Base-by-base conservation (phyloP, 1,284 basidiomycete species). In the Papiliotrema terrestris region DNA sequence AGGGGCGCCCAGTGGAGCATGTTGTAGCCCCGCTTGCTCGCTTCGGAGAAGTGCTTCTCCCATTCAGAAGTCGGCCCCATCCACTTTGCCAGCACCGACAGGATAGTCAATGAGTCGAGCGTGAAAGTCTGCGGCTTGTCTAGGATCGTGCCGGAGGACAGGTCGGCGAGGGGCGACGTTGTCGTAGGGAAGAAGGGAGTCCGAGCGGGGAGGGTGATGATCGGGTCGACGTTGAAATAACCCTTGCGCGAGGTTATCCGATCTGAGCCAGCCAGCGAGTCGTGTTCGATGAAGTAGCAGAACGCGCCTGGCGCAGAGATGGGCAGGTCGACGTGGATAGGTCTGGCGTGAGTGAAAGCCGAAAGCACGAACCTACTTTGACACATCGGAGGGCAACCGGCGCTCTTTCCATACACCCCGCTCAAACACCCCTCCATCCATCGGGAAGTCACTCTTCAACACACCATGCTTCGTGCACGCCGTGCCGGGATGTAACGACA, bases 271-370 rank as follows among this genome's bases (percentile, higher is more conserved):
- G 52, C 54, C 11, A 63, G 57, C 1, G 60, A 62, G 62, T 94
- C 91, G 73, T 94, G 91, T 76, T 96, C 92, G 52, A 96, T 80
- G 84, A 86, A 95, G 76, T 91, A 97, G 56, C 88, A 84, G 78
- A 95, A 97, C 0, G 92, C 91, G 55, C 93, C 93, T 0, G 94
- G 90, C 60, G 92, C 90, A 3, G 91, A 93, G 76, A 97, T 95
- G 26, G 91, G 89, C 14, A 97, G 81, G 78, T 97, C 90, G 41
- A 97, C 84, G 63, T 89, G 86, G 60, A 97, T 89, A 15, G 93
- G 87, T 68, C 91, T 93, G 29, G 19, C 23, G 43, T 19, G 29
- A 35, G 39, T 32, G 23, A 47, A 17, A 17, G 17, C 6, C 22
- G 6, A 39, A 4, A 20, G 23, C n/a, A 36, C 32, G 8, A 20